A percentile compares a stretch with the other conserved stretches of the same genome.
phyloP scores from a whole-genome alignment of 2,329 filamentous ascomycete species.

The Mariannaea sp. region DNA sequence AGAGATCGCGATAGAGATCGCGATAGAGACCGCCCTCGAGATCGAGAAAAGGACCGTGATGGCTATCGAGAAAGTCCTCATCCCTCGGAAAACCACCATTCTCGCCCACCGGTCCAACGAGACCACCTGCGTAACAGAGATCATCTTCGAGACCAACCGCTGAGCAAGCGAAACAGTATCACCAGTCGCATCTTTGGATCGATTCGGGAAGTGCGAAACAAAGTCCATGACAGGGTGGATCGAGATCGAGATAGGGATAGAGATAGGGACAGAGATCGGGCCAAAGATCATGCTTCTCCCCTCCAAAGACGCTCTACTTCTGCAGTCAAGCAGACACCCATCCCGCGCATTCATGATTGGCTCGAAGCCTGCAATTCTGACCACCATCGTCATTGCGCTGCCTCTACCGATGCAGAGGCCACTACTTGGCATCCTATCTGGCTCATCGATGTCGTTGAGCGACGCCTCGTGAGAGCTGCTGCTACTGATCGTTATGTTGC shows the following conservation, averaged over 20 bases:
- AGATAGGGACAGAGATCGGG: slow-evolving; percentile 22
- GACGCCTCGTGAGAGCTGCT: slow-evolving; percentile 46
- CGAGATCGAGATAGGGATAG: slow-evolving; percentile 11
- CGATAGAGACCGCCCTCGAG: slow-evolving; percentile 14
- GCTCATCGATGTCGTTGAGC: slow-evolving; percentile 49
- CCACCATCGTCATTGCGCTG: slow-evolving; percentile 48
- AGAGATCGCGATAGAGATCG: slow-evolving; percentile 14
- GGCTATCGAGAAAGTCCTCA: slow-evolving; percentile 34
- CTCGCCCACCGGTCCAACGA: slow-evolving; percentile 12
- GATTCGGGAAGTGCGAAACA: slow-evolving; percentile 41
- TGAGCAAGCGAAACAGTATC: slow-evolving; percentile 48
- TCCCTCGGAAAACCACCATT: slow-evolving; percentile 26
- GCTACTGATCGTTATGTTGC: slow-evolving; percentile 49
- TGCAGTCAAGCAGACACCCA: slow-evolving; percentile 42
- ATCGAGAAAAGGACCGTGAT: slow-evolving; percentile 20
- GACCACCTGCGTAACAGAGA: slow-evolving; percentile 17
- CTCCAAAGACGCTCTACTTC: slow-evolving; percentile 41
- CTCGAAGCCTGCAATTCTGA: slow-evolving; percentile 50
- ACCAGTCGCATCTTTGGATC: slow-evolving; percentile 46
- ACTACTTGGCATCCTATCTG: slow-evolving; percentile 47
- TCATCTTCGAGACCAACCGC: slow-evolving; percentile 29
- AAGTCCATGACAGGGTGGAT: slow-evolving; percentile 15
- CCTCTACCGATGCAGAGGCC: slow-evolving; percentile 30
- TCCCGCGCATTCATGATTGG: slow-evolving; percentile 49
- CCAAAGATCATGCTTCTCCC: slow-evolving; percentile 26